Percentiles rank a stretch among this genome's conserved stretches.
Evolutionary conservation across 2,329 filamentous ascomycete species (phyloP).

Genomic region (Berkeleyomyces rouxiae): DNA sequence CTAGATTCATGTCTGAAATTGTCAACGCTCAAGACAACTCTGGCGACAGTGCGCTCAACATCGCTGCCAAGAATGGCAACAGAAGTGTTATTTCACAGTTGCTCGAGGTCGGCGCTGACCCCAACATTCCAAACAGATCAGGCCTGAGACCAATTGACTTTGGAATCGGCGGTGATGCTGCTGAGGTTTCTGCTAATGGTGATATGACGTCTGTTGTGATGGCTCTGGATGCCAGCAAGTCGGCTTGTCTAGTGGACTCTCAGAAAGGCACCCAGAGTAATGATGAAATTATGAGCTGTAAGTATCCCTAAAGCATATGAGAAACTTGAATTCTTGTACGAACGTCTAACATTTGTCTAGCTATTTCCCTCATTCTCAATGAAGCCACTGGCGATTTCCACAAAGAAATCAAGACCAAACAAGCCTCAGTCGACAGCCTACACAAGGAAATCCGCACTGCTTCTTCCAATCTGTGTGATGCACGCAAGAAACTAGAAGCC

Average conservation of each 20-base stretch:
- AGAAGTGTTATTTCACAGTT: conserved; percentile 92
- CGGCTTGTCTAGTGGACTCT: conserved; percentile 26
- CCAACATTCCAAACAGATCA: conserved; percentile 79
- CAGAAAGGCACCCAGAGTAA: conserved; percentile 51
- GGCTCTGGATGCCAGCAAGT: conserved; percentile 15
- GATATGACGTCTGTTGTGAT: conserved; percentile 18
- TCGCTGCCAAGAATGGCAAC: conserved; percentile 85
- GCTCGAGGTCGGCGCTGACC: conserved; percentile 84
- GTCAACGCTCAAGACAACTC: conserved; percentile 90
- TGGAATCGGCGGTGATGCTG: conserved; percentile 58
- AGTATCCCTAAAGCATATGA: conserved; percentile 23
- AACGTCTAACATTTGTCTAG: conserved; percentile 28
- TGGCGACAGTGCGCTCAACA: conserved; percentile 86
- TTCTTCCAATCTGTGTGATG: conserved; percentile 61
- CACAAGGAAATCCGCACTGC: conserved; percentile 68
- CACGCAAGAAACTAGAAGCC: conserved; percentile 55
- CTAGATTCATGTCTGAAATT: conserved; percentile 90
- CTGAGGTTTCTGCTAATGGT: conserved; percentile 28
- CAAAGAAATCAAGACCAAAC: conserved; percentile 65
- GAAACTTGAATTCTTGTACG: not conserved
- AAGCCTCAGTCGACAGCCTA: conserved; percentile 64
- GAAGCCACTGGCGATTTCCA: conserved; percentile 68
- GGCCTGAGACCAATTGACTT: conserved; percentile 86
- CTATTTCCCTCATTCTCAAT: conserved; percentile 67
- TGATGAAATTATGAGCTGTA: conserved; percentile 64